phyloP scores from a whole-genome alignment of 306 rosid genomes.

The Dryas drummondii region DNA sequence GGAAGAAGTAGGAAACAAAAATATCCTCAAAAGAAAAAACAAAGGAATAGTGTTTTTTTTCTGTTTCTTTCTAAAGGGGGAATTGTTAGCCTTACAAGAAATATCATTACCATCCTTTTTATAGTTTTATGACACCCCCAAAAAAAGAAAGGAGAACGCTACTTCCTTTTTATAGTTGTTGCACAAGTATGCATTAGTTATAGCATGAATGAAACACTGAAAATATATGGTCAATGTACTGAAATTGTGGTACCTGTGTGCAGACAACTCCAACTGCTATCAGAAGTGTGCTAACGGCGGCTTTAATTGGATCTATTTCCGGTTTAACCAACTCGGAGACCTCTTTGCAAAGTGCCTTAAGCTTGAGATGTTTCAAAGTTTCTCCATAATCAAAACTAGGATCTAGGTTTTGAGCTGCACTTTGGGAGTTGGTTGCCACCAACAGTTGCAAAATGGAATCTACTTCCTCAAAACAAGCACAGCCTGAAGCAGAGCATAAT shows the following conservation, averaged over 20 bases:
- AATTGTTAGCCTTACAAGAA: too few relatives aligned
- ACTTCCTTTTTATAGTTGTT: too few relatives aligned
- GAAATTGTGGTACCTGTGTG: constrained; percentile 35
- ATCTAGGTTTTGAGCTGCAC: background rate
- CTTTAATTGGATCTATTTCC: constrained; percentile 21
- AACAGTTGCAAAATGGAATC: constrained; percentile 35
- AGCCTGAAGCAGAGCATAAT: constrained; percentile 38
- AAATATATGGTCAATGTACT: too few relatives aligned
- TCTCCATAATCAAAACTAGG: constrained; percentile 35
- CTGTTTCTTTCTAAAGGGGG: too few relatives aligned
- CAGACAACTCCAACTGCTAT: constrained; percentile 33
- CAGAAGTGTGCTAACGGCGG: constrained; percentile 40
- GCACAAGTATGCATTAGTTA: too few relatives aligned
- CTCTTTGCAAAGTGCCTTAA: constrained; percentile 25
- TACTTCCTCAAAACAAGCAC: constrained; percentile 52
- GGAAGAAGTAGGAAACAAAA: background rate
- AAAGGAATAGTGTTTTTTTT: too few relatives aligned
- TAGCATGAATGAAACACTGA: too few relatives aligned
- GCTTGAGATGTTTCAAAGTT: constrained; percentile 31
- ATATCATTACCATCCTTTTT: too few relatives aligned
- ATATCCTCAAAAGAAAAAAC: background rate
- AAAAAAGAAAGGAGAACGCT: too few relatives aligned
- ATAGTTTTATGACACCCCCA: too few relatives aligned
- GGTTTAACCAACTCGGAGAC: background rate
- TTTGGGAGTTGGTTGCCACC: background rate